Conservation (phyloP, 768 basidiomycete genomes). For the Podaxis sp. region DNA sequence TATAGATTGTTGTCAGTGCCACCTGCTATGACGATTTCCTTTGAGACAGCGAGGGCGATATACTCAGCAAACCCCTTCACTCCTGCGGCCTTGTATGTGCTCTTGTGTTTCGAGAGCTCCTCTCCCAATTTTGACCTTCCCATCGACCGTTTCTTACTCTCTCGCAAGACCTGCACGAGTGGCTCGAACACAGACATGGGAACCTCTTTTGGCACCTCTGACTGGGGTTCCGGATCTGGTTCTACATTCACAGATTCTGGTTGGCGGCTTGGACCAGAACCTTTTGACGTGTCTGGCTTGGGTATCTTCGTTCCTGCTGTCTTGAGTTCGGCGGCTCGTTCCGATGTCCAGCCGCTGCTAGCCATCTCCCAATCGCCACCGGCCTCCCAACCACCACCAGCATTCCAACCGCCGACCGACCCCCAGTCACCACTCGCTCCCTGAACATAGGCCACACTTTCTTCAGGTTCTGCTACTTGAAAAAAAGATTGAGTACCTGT, state of each 20-base stretch:
- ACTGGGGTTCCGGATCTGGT: neutral
- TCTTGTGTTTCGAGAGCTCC: neutral
- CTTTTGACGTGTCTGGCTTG: neutral
- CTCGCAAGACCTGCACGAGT: neutral
- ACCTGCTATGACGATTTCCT: neutral
- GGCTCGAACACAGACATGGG: neutral
- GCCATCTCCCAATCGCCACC: neutral
- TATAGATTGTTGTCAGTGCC: neutral
- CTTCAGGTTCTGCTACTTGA: neutral
- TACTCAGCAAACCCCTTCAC: slow-evolving; percentile 13
- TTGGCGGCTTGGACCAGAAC: neutral
- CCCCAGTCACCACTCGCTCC: neutral
- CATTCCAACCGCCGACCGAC: too few species aligned
- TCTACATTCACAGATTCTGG: neutral
- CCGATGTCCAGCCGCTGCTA: neutral
- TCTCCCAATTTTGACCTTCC: slow-evolving; percentile 5
- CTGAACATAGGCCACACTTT: neutral
- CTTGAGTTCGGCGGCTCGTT: neutral
- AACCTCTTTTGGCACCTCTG: neutral
- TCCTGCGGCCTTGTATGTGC: slow-evolving; percentile 10
- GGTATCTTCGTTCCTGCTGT: neutral
- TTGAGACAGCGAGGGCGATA: slow-evolving; percentile 9
- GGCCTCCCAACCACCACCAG: neutral
- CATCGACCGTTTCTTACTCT: neutral
- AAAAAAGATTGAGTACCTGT: neutral